Conservation (phyloP, 2,329 filamentous ascomycete genomes). For the Colletotrichum aenigma region DNA sequence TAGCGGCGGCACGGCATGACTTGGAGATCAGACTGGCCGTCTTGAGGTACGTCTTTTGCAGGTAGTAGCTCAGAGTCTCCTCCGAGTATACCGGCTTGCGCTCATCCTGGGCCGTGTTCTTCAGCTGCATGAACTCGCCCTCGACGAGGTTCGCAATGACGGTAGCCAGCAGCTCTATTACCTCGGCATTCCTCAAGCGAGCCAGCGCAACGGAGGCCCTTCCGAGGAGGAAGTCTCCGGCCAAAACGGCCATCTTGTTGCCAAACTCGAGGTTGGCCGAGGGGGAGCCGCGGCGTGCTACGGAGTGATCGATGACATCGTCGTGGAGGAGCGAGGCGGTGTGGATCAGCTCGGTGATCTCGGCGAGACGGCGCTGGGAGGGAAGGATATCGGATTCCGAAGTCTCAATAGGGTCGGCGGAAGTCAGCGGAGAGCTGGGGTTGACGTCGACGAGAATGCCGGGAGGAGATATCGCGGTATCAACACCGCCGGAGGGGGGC, state of each 20-base stretch:
- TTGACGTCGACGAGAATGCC: conserved; percentile 79
- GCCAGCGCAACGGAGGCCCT: conserved; percentile 93
- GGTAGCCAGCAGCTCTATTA: conserved; percentile 91
- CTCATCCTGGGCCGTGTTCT: conserved; percentile 93
- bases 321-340: conserved; percentile 96
- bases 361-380: conserved; percentile 89
- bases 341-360: conserved; percentile 97
- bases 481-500: conserved; percentile 47
- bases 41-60: conserved; percentile 98
- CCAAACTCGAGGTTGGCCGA: conserved; percentile 95
- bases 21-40: conserved; percentile 96
- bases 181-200: conserved; percentile 87
- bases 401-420: conserved; percentile 38
- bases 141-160: conserved; percentile 98
- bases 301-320: conserved; percentile 95
- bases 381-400: conserved; percentile 76
- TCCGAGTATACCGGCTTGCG: conserved; percentile 83
- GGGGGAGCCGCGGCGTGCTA: conserved; percentile 80
- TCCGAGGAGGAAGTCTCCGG: conserved; percentile 94
- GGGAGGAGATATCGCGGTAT: conserved; percentile 59
- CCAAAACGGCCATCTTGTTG: conserved; percentile 98
- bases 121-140: conserved; percentile 99
- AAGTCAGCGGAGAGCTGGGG: conserved; percentile 60
- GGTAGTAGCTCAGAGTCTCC: conserved; percentile 88
- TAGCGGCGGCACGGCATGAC: conserved; percentile 86